phyloP scores from a whole-genome alignment of 805 yeast genomes.

The Kodamaea sagamina region DNA sequence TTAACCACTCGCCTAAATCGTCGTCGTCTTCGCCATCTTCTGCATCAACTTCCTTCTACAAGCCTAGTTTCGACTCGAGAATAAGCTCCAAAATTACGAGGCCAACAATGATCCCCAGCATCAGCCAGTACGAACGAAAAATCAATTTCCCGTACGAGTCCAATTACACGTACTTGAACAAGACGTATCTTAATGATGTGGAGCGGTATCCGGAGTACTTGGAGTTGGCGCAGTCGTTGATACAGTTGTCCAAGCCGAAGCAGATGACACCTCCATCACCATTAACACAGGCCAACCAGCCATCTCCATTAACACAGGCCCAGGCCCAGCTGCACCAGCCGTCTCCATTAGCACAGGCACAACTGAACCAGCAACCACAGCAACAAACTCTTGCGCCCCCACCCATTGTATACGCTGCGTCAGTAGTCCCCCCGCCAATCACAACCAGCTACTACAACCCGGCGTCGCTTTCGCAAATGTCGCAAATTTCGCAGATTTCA shows the following conservation, averaged over 20 bases:
- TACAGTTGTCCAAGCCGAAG: conserved; percentile 32
- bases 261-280: conserved; percentile 12
- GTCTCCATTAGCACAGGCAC: neutral
- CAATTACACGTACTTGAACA: conserved; percentile 50
- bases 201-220: conserved; percentile 50
- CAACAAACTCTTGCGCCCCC: conserved; percentile 9
- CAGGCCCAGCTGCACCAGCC: neutral
- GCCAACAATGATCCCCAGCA: conserved; percentile 21
- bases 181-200: conserved; percentile 52
- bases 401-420: conserved; percentile 10
- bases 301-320: neutral
- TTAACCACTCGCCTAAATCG: conserved; percentile 18
- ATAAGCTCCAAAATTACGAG: conserved; percentile 30
- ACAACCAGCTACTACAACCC: conserved; percentile 9
- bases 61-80: conserved; percentile 42
- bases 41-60: conserved; percentile 16
- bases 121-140: conserved; percentile 31
- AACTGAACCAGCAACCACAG: neutral
- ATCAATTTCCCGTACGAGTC: conserved; percentile 56
- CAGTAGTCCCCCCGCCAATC: conserved; percentile 10
- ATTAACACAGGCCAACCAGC: neutral
- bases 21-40: conserved; percentile 6
- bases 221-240: conserved; percentile 46
- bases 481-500: too few relatives aligned
- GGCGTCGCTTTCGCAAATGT: neutral